Conservation (phyloP, 257 asterid genomes). For the Apocynum venetum region DNA sequence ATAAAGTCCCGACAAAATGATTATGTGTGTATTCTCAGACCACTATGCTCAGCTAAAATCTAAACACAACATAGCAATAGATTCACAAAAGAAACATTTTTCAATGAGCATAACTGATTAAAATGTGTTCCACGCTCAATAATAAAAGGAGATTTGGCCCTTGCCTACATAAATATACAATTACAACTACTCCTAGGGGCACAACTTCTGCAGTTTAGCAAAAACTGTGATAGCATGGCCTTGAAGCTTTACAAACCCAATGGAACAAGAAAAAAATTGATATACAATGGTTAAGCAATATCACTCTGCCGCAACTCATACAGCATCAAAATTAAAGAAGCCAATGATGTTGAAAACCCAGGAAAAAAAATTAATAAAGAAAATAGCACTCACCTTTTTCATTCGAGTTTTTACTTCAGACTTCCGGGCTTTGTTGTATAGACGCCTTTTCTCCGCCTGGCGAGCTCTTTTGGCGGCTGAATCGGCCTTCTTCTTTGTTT, state of each 20-base stretch:
- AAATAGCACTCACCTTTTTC: slow-evolving; percentile 55
- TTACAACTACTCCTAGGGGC: neutral
- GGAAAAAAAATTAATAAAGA: neutral
- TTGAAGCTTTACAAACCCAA: neutral
- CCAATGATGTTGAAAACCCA: neutral
- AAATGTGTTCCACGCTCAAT: neutral
- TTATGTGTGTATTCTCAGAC: neutral
- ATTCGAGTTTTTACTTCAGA: slow-evolving; percentile 87
- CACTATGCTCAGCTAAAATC: neutral
- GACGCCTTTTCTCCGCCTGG: slow-evolving; percentile 88
- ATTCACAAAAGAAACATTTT: neutral
- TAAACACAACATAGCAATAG: neutral
- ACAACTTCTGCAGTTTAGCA: neutral
- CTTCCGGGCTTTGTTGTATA: slow-evolving; percentile 61
- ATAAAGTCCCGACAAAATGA: neutral
- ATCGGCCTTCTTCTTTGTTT: slow-evolving; percentile 68
- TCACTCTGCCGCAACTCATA: neutral
- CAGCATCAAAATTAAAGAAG: neutral
- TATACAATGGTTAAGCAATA: neutral
- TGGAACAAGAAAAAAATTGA: neutral
- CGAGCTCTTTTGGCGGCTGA: slow-evolving; percentile 98
- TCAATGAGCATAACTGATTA: neutral
- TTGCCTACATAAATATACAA: neutral
- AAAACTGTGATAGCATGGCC: neutral
- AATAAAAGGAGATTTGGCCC: neutral